Conservation (phyloP, 2,329 filamentous ascomycete species). For the Penicillium freii region DNA sequence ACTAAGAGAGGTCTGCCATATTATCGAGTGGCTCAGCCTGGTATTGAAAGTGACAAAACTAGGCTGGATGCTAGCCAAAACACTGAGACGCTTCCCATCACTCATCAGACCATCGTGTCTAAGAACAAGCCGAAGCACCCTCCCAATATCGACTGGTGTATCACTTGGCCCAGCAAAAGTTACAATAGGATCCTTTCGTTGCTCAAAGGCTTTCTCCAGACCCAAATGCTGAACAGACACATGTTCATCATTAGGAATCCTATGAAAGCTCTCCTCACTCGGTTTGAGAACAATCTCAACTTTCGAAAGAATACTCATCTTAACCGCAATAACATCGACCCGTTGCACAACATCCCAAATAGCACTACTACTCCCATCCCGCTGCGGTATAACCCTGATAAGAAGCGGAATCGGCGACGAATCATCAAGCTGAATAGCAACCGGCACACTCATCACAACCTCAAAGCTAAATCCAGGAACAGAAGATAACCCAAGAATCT, state of each 20-base stretch:
- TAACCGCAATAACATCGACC: constrained; percentile 16
- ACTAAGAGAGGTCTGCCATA: constrained; percentile 15
- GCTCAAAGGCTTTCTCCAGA: constrained; percentile 6
- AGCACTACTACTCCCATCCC: constrained; percentile 2
- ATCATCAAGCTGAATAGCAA: constrained; percentile 24
- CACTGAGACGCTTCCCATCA: neutral
- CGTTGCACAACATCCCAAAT: constrained; percentile 14
- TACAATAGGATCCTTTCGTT: neutral
- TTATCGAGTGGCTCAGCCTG: constrained; percentile 10
- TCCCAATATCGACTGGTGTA: constrained; percentile 15
- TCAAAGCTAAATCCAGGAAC: constrained; percentile 33
- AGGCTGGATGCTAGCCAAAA: constrained; percentile 8
- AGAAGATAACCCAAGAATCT: constrained; percentile 34
- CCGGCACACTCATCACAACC: constrained; percentile 28
- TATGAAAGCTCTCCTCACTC: neutral
- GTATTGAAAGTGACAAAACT: constrained; percentile 23
- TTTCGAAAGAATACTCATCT: constrained; percentile 10
- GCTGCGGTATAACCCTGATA: constrained; percentile 10
- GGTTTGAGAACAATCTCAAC: constrained; percentile 12
- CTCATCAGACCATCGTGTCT: constrained; percentile 9
- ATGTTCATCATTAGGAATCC: neutral
- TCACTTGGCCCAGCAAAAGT: constrained; percentile 8
- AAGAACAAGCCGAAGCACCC: constrained; percentile 17
- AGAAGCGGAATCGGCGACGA: constrained; percentile 15
- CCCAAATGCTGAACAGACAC: constrained; percentile 6